Percentiles rank a stretch among this genome's conserved stretches.
phyloP scores from a whole-genome alignment of 805 yeast species.

The Kregervanrija fluxuum region DNA sequence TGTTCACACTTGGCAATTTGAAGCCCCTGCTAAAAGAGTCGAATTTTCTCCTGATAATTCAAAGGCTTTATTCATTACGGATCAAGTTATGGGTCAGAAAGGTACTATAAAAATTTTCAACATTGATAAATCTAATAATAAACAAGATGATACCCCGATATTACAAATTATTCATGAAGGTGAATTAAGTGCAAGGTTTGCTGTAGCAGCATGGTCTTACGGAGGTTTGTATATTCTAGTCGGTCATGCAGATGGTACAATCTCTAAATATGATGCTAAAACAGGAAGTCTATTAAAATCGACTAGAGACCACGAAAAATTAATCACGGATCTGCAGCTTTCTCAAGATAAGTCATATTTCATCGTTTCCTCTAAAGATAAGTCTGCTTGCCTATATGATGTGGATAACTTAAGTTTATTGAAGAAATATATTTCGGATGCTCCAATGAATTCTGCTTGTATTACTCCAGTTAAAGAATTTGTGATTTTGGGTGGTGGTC shows the following conservation, averaged over 20 bases:
- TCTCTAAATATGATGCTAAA: constrained; percentile 69
- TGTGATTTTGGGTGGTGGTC: constrained; percentile 97
- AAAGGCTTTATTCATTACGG: constrained; percentile 69
- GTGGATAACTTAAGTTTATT: constrained; percentile 65
- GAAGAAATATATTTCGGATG: constrained; percentile 78
- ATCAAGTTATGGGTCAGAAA: constrained; percentile 83
- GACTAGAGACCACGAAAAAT: constrained; percentile 64
- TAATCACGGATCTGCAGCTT: constrained; percentile 85
- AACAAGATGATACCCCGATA: constrained; percentile 48
- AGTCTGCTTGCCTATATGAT: constrained; percentile 70
- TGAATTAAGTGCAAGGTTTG: constrained; percentile 44
- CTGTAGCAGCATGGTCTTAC: constrained; percentile 85
- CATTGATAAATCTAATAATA: constrained; percentile 38
- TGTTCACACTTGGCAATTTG: constrained; percentile 62
- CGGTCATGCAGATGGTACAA: constrained; percentile 81
- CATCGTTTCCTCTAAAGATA: constrained; percentile 89
- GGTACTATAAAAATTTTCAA: constrained; percentile 71
- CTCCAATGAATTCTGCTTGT: constrained; percentile 92
- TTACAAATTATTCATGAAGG: constrained; percentile 49
- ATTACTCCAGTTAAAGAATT: constrained; percentile 90
- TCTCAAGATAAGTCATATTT: constrained; percentile 82
- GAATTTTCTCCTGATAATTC: constrained; percentile 72
- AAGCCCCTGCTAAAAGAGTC: constrained; percentile 87
- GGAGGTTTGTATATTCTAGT: constrained; percentile 68
- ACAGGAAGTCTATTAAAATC: constrained; percentile 65